Evolutionary conservation across 345 rosid species (phyloP).

Genomic region (Populus pruinosa): DNA sequence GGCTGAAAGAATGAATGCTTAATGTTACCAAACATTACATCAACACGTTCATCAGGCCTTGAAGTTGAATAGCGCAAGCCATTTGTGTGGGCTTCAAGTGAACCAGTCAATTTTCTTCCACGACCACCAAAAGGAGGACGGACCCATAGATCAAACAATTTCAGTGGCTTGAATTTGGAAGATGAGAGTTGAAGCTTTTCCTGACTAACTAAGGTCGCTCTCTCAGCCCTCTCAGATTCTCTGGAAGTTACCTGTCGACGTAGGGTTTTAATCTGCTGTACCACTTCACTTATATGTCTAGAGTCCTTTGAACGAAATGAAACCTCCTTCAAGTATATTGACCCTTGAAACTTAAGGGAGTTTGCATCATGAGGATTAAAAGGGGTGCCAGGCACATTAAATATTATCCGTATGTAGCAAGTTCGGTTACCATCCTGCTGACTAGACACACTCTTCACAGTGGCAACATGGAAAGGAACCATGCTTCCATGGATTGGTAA

Average conservation of each 20-base stretch:
- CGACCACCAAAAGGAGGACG: slow-evolving; percentile 88
- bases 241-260: slow-evolving; percentile 74
- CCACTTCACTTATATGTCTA: slow-evolving; percentile 85
- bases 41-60: slow-evolving; percentile 80
- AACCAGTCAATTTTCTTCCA: slow-evolving; percentile 79
- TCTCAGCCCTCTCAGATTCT: slow-evolving; percentile 86
- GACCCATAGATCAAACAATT: slow-evolving; percentile 76
- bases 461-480: slow-evolving; percentile 90
- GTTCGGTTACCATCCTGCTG: slow-evolving; percentile 81
- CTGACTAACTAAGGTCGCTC: slow-evolving; percentile 90
- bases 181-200: slow-evolving; percentile 66
- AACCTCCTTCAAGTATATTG: slow-evolving; percentile 79
- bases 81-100: slow-evolving; percentile 81
- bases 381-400: slow-evolving; percentile 82
- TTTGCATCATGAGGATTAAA: slow-evolving; percentile 76
- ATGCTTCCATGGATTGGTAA: slow-evolving; percentile 84
- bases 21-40: slow-evolving; percentile 73
- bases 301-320: slow-evolving; percentile 89
- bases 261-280: slow-evolving; percentile 71
- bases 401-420: slow-evolving; percentile 79
- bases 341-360: slow-evolving; percentile 61
- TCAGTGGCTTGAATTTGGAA: slow-evolving; percentile 83
- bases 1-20: slow-evolving; percentile 96
- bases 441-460: slow-evolving; percentile 82
- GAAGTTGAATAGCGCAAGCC: slow-evolving; percentile 80